These are phyloP conservation scores for Fusarium bactridioides DNA, from an alignment of 2,329 filamentous ascomycete genomes.

Conservation along the genomic window DNA sequence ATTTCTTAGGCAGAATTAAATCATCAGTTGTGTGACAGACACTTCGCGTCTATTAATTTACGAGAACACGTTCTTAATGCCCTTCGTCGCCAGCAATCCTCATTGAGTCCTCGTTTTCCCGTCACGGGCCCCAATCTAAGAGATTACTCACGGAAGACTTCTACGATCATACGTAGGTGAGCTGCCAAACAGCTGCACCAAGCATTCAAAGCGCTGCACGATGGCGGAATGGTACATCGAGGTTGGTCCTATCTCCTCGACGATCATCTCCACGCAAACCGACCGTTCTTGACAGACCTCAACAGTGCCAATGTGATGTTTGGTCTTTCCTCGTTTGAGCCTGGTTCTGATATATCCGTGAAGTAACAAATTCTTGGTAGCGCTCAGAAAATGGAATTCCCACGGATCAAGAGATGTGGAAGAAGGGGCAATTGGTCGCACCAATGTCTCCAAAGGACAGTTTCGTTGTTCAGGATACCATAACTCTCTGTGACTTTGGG, in stretches of 20 bases:
- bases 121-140: not conserved
- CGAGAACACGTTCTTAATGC: not conserved
- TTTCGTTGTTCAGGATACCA: not conserved
- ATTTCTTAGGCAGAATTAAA: not conserved
- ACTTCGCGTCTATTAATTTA: not conserved
- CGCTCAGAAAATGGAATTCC: not conserved
- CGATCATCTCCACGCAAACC: rapidly evolving
- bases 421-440: rapidly evolving
- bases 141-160: not conserved
- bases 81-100: not conserved
- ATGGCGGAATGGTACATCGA: not conserved
- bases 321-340: not conserved
- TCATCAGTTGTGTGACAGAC: not conserved
- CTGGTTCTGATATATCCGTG: not conserved
- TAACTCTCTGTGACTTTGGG: not conserved
- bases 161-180: not conserved
- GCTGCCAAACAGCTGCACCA: not conserved
- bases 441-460: not conserved
- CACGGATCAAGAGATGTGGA: rapidly evolving
- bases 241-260: no score
- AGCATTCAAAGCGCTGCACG: not conserved
- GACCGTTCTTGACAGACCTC: not conserved
- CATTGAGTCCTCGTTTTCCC: not conserved
- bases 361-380: not conserved
- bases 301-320: not conserved